A percentile compares a stretch with the other conserved stretches of the same genome.
These are phyloP conservation scores for Rhynchosporium agropyri DNA, from an alignment of 2,329 filamentous ascomycete genomes.

Conservation along the genomic window DNA sequence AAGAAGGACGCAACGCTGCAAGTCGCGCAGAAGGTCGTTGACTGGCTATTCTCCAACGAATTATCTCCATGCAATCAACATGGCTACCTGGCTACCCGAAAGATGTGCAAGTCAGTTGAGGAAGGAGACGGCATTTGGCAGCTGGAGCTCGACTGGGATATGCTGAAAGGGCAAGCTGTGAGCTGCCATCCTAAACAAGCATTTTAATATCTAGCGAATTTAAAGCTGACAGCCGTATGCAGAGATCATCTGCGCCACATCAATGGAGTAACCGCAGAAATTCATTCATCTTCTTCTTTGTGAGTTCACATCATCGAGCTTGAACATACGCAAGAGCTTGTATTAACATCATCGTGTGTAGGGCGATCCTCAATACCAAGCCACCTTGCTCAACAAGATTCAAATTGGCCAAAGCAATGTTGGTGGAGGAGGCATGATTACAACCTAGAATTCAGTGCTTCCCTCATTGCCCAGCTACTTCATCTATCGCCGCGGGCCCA, in stretches of 20 bases:
- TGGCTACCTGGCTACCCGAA: neutral
- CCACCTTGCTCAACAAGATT: too few species aligned
- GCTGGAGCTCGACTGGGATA: neutral
- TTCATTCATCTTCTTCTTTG: neutral
- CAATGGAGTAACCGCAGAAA: neutral
- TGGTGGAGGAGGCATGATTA: too few species aligned
- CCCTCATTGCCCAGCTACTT: too few species aligned
- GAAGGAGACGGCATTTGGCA: neutral
- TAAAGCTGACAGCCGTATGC: neutral
- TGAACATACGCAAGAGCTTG: too few species aligned
- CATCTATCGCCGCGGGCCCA: too few species aligned
- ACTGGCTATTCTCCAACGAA: neutral
- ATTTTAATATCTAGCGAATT: neutral
- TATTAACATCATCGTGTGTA: too few species aligned
- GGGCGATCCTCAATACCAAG: too few species aligned
- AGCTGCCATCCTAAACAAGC: neutral
- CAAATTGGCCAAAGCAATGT: too few species aligned
- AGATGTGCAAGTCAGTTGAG: neutral
- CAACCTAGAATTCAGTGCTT: too few species aligned
- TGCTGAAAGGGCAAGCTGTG: neutral
- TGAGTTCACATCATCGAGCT: neutral
- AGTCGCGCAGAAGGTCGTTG: neutral
- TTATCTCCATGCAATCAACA: neutral
- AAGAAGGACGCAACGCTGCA: neutral
- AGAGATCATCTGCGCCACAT: neutral